Evolutionary conservation across 352 stramenopile species (phyloP), one percentile per base, ranked within the genome.

Genomic region (Pythium coloratum): DNA sequence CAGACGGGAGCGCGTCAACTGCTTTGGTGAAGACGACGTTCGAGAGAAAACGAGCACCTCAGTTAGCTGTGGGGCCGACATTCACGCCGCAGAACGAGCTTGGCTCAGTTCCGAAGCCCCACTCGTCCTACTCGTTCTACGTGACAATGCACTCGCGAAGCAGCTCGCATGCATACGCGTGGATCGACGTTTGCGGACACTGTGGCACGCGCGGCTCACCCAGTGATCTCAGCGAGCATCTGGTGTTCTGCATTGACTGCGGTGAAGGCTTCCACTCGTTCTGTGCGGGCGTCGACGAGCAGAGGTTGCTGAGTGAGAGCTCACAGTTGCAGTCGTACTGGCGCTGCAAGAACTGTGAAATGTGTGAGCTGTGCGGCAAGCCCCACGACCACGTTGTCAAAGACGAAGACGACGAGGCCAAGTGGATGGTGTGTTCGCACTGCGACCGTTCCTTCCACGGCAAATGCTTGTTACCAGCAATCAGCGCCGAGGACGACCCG

Each of bases 231-330:
- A 89, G 24, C 2, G 49, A 55, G 10, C 36, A 2, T 2, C 49
- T 98, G 65, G 75, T 99, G 6, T 99, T 98, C 67, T 99, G 97
- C 62, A 79, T 98, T 13, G 96, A 99, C 70, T 99, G 96, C 63
- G 97, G 96, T 40, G 96, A 99, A 84, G 88, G 83, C 0, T 98
- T 97, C 61, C 97, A 99, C 73, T 78, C 78, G 1, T 98, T 98
- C 73, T 99, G 97, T 76, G 71, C 81, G n/a, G 75, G 70, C 3
- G 76, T 90, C 65, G 78, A 74, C 33, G 61, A 53, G 10, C 50
- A 66, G 13, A 73, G 71, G 32, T 68, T 73, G 0, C 18, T 83
- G 1, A 57, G 71, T n/a, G 59, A 60, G n/a, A 82, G 75, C 20
- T 69, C 83, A 0, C 77, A 82, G 32, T 73, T 97, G 8, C 74